These are phyloP conservation scores for Phytophthora quininea DNA, from an alignment of 352 stramenopile genomes.

Conservation along the genomic window DNA sequence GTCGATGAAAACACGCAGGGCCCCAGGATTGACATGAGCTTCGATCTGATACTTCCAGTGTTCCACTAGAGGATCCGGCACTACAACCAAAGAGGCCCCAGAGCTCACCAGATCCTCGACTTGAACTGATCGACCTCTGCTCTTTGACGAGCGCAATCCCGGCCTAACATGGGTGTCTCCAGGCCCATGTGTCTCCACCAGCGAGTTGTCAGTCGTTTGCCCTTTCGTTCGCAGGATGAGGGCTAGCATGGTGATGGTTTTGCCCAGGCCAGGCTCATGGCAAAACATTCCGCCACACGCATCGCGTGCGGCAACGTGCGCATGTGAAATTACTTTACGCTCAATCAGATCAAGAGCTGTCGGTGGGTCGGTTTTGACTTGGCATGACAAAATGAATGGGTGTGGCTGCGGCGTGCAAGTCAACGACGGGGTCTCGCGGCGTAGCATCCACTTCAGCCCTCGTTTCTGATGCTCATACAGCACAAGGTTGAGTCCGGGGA, in stretches of 20 bases:
- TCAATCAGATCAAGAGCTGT: constrained; percentile 67
- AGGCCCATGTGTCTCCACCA: constrained; percentile 9
- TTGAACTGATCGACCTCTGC: constrained; percentile 51
- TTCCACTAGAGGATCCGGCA: constrained; percentile 73
- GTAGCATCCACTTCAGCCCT: constrained; percentile 82
- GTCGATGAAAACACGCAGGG: constrained; percentile 58
- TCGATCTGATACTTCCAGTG: constrained; percentile 85
- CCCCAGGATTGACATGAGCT: constrained; percentile 42
- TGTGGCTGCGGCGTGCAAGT: constrained; percentile 42
- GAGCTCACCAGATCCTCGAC: constrained; percentile 52
- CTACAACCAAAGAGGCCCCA: constrained; percentile 67
- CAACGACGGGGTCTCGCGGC: constrained; percentile 59
- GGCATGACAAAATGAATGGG: constrained; percentile 51
- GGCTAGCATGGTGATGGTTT: constrained; percentile 88
- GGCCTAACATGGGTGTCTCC: constrained; percentile 16
- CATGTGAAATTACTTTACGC: constrained; percentile 33
- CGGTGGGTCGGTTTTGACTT: constrained; percentile 10
- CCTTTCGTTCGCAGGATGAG: constrained; percentile 82
- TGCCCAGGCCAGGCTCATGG: constrained; percentile 83
- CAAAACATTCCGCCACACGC: constrained; percentile 79
- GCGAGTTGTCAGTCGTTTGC: constrained; percentile 38
- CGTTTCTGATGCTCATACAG: constrained; percentile 79
- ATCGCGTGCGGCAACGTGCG: constrained; percentile 41
- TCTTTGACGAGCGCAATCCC: constrained; percentile 48
- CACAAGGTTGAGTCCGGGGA: constrained; percentile 71